A percentile compares a stretch with the other conserved stretches of the same genome.
These are phyloP conservation scores for Rhodosporidiobolus sp. DNA, from an alignment of 768 basidiomycete genomes.

Conservation along the genomic window DNA sequence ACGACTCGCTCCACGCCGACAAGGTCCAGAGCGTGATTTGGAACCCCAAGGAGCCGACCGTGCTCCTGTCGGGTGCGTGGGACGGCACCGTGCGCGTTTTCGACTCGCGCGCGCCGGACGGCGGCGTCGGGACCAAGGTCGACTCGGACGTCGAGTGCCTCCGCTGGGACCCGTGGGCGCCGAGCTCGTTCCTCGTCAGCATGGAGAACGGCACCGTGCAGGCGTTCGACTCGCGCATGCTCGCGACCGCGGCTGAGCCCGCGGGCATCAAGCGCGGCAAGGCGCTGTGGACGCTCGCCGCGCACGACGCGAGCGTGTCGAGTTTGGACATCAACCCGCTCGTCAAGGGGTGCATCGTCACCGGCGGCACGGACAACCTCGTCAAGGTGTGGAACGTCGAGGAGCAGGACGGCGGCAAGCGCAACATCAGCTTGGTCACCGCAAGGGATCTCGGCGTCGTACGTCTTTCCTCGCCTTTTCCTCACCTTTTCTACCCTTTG, in stretches of 20 bases:
- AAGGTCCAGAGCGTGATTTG: conserved; percentile 96
- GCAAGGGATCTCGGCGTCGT: conserved; percentile 89
- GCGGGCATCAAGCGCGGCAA: conserved; percentile 50
- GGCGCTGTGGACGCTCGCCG: conserved; percentile 80
- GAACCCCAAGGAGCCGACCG: conserved; percentile 83
- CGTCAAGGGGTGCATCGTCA: conserved; percentile 82
- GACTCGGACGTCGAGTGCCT: conserved; percentile 91
- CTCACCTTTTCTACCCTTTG: not conserved
- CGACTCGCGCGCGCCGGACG: conserved; percentile 75
- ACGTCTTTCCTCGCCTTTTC: conserved; percentile 42
- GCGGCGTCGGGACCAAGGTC: conserved; percentile 67
- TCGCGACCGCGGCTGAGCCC: conserved; percentile 46
- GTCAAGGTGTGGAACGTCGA: conserved; percentile 91
- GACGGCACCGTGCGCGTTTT: conserved; percentile 93
- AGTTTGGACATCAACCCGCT: conserved; percentile 87
- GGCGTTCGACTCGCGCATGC: conserved; percentile 78
- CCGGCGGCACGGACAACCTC: conserved; percentile 85
- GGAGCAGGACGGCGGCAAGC: conserved; percentile 61
- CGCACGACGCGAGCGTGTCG: conserved; percentile 86
- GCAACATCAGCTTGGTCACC: conserved; percentile 75
- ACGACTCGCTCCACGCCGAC: conserved; percentile 63
- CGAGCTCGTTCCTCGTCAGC: conserved; percentile 63
- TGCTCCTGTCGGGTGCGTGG: conserved; percentile 87
- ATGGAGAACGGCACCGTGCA: conserved; percentile 91
- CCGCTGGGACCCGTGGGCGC: conserved; percentile 94